Conservation (phyloP, 2,329 filamentous ascomycete species). For the Talaromyces sp. region DNA sequence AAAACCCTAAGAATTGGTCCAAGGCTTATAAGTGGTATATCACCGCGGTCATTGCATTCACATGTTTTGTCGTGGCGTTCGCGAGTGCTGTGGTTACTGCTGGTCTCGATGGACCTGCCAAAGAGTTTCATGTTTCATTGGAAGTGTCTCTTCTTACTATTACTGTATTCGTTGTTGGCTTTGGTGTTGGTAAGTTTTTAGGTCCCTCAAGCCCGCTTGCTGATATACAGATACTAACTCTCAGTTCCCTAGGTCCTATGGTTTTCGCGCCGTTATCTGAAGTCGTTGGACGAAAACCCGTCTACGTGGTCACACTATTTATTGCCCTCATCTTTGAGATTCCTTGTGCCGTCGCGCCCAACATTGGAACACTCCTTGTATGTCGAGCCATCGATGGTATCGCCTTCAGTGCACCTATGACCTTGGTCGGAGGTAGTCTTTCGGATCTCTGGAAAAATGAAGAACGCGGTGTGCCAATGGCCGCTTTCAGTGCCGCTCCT, state of each 20-base stretch:
- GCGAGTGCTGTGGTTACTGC: slow-evolving; percentile 73
- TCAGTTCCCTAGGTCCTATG: slow-evolving; percentile 59
- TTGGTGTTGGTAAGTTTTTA: slow-evolving; percentile 63
- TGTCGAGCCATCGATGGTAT: slow-evolving; percentile 77
- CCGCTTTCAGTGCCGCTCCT: slow-evolving; percentile 76
- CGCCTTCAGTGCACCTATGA: slow-evolving; percentile 82
- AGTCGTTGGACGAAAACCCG: slow-evolving; percentile 66
- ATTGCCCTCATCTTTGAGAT: slow-evolving; percentile 76
- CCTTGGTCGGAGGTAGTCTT: slow-evolving; percentile 75
- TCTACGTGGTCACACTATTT: slow-evolving; percentile 67
- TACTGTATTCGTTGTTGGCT: slow-evolving; percentile 75
- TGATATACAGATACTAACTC: neutral
- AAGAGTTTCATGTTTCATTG: slow-evolving; percentile 64
- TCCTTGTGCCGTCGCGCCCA: slow-evolving; percentile 71
- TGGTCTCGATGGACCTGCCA: slow-evolving; percentile 62
- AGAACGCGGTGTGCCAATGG: slow-evolving; percentile 83
- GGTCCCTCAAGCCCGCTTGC: neutral
- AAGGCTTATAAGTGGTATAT: slow-evolving; percentile 76
- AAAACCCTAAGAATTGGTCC: slow-evolving; percentile 83
- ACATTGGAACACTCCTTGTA: slow-evolving; percentile 72
- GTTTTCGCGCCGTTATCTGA: slow-evolving; percentile 75
- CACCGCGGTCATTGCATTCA: slow-evolving; percentile 77
- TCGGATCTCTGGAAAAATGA: slow-evolving; percentile 82
- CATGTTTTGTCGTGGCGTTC: slow-evolving; percentile 72
- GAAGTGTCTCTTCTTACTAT: slow-evolving; percentile 72